These are phyloP conservation scores for Trichoderma sp. DNA, from an alignment of 2,329 filamentous ascomycete genomes.

Conservation along the genomic window DNA sequence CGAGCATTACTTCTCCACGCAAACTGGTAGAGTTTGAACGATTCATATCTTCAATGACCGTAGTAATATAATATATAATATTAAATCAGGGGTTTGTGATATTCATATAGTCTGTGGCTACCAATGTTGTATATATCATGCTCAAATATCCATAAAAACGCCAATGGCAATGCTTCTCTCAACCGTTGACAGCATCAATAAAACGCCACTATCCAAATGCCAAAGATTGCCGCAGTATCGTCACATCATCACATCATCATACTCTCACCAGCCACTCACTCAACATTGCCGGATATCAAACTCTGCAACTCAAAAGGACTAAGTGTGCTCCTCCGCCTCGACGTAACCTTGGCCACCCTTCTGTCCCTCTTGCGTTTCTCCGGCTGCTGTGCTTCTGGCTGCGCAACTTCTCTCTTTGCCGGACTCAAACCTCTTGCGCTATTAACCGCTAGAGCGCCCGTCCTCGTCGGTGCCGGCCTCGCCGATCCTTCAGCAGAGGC, in stretches of 20 bases:
- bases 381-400: slow-evolving; percentile 30
- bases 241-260: not conserved
- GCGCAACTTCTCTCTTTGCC: slow-evolving; percentile 35
- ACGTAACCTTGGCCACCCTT: slow-evolving; percentile 57
- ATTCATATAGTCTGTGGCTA: not conserved
- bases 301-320: slow-evolving; percentile 74
- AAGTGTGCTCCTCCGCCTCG: slow-evolving; percentile 70
- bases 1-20: not conserved
- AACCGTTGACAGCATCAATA: not conserved
- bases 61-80: not conserved
- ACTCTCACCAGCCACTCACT: slow-evolving; percentile 30
- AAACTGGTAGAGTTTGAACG: not conserved
- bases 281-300: slow-evolving; percentile 54
- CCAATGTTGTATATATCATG: not conserved
- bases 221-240: not conserved
- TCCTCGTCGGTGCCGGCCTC: slow-evolving; percentile 10
- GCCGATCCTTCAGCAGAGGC: slow-evolving; percentile 8
- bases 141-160: not conserved
- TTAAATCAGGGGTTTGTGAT: not conserved
- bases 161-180: not conserved
- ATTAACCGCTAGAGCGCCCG: slow-evolving; percentile 12
- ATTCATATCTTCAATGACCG: not conserved
- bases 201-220: not conserved
- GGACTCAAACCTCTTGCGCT: slow-evolving; percentile 31
- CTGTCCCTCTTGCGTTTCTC: slow-evolving; percentile 53